phyloP scores from a whole-genome alignment of 2,329 filamentous ascomycete genomes.

The Neofusicoccum parvum region DNA sequence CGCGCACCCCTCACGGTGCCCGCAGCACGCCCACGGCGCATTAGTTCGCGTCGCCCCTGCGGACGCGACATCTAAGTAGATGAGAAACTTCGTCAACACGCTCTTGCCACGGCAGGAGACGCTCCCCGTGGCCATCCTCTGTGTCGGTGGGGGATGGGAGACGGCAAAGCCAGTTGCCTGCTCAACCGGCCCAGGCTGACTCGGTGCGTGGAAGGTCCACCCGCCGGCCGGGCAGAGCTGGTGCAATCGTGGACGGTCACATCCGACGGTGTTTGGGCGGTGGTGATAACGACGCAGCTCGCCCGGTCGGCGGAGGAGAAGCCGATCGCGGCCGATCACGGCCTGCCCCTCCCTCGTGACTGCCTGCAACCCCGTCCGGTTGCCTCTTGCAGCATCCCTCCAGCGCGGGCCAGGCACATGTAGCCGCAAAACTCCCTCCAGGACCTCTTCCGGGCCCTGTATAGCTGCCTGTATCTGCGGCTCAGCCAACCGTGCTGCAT shows the following conservation, averaged over 20 bases:
- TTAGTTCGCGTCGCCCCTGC: not conserved
- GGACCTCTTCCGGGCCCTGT: too few species aligned
- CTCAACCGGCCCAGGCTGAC: not conserved
- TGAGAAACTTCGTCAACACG: not conserved
- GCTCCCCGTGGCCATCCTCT: too few species aligned
- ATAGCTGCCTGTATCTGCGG: not conserved
- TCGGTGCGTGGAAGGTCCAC: slow-evolving; percentile 1
- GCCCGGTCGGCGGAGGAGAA: slow-evolving; percentile 11
- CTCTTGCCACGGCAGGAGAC: too few species aligned
- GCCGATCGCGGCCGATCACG: slow-evolving; percentile 8
- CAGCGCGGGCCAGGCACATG: not conserved
- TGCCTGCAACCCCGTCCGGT: not conserved
- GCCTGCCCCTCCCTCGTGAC: not conserved
- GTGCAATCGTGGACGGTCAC: not conserved
- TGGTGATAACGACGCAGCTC: not conserved
- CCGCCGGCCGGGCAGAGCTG: not conserved
- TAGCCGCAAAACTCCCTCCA: not conserved
- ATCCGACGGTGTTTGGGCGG: not conserved
- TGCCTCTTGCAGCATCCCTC: not conserved
- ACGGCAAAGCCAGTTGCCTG: not conserved
- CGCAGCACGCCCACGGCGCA: not conserved
- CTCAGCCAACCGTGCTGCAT: not conserved
- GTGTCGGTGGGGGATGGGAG: too few species aligned
- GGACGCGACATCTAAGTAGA: too few species aligned
- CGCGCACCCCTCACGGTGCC: not conserved